Evolutionary conservation across 2,329 filamentous ascomycete genomes (phyloP).

Genomic region (Samsoniella hepiali): DNA sequence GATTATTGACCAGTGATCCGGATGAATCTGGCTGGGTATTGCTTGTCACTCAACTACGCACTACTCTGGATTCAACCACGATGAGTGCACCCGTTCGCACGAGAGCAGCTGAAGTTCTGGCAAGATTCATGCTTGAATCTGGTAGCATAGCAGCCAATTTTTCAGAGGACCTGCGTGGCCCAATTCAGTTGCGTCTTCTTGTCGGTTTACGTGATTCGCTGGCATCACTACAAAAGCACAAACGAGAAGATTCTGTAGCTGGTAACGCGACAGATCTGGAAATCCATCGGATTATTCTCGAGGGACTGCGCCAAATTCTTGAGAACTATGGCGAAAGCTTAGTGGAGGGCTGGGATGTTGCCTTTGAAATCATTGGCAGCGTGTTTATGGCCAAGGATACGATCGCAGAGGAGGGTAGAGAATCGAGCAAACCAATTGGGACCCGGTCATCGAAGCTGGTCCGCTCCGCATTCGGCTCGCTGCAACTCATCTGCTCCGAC

Average conservation of each 20-base stretch:
- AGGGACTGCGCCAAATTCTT: constrained; percentile 76
- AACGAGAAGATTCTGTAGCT: constrained; percentile 52
- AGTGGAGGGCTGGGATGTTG: constrained; percentile 77
- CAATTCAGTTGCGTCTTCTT: constrained; percentile 70
- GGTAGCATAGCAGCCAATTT: constrained; percentile 54
- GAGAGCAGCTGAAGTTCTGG: constrained; percentile 63
- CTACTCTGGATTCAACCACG: constrained; percentile 45
- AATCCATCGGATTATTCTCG: constrained; percentile 75
- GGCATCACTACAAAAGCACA: constrained; percentile 47
- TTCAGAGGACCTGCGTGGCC: constrained; percentile 47
- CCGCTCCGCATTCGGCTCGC: constrained; percentile 79
- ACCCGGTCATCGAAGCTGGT: constrained; percentile 72
- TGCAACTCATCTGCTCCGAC: constrained; percentile 92
- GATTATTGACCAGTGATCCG: constrained; percentile 66
- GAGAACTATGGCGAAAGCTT: constrained; percentile 87
- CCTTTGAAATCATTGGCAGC: constrained; percentile 80
- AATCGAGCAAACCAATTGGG: constrained; percentile 35
- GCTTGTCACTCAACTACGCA: constrained; percentile 55
- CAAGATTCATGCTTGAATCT: constrained; percentile 55
- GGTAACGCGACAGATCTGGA: constrained; percentile 67
- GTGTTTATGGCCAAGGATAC: constrained; percentile 59
- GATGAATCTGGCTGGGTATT: constrained; percentile 72
- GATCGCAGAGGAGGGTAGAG: constrained; percentile 29
- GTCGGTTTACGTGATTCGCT: constrained; percentile 63
- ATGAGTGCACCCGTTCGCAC: constrained; percentile 52